Percentiles rank a stretch among this genome's conserved stretches.
These are phyloP conservation scores for Aspergillus cejpii DNA, from an alignment of 2,329 filamentous ascomycete genomes.

Conservation along the genomic window DNA sequence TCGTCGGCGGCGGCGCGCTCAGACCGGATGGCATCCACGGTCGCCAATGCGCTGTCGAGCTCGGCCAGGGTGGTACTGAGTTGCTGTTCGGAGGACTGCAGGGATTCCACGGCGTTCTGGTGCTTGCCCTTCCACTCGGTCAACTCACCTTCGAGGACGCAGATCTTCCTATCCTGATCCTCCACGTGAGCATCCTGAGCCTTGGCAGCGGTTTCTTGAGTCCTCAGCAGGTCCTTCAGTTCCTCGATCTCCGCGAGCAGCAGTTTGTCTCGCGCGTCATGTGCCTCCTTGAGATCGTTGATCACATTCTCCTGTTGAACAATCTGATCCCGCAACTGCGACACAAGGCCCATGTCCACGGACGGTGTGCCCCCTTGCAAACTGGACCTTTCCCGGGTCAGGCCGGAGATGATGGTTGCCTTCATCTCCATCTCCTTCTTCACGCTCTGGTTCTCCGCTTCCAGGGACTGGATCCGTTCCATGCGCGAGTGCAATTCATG, in stretches of 20 bases:
- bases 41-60: slow-evolving; percentile 60
- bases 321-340: slow-evolving; percentile 79
- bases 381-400: slow-evolving; percentile 88
- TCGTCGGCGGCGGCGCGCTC: slow-evolving; percentile 35
- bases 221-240: slow-evolving; percentile 53
- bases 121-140: slow-evolving; percentile 71
- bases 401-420: slow-evolving; percentile 87
- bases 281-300: slow-evolving; percentile 62
- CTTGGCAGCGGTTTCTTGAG: slow-evolving; percentile 33
- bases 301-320: slow-evolving; percentile 80
- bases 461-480: slow-evolving; percentile 82
- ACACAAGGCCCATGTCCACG: slow-evolving; percentile 86
- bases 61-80: slow-evolving; percentile 66
- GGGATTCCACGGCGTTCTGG: slow-evolving; percentile 59
- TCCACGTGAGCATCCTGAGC: slow-evolving; percentile 30
- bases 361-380: slow-evolving; percentile 65
- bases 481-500: slow-evolving; percentile 81
- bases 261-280: slow-evolving; percentile 68
- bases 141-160: slow-evolving; percentile 64
- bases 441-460: slow-evolving; percentile 71
- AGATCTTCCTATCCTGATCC: slow-evolving; percentile 53
- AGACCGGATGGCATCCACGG: slow-evolving; percentile 44
- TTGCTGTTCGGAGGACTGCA: slow-evolving; percentile 65
- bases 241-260: slow-evolving; percentile 64
- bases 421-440: slow-evolving; percentile 97